Evolutionary conservation across 768 basidiomycete genomes (phyloP).

Genomic region (Wakefieldia striispora): DNA sequence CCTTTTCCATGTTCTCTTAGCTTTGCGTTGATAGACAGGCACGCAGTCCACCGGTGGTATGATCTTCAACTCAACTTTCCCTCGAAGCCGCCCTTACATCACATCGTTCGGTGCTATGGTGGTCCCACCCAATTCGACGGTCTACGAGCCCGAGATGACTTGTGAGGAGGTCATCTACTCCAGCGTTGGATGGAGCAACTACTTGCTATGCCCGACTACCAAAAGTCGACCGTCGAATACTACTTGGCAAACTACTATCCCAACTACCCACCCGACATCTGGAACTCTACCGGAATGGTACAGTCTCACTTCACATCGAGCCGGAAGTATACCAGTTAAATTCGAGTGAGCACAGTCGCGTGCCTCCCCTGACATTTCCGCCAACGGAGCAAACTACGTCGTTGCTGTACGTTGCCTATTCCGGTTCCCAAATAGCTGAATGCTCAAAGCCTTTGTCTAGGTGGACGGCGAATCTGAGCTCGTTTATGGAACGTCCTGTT

Average conservation of each 20-base stretch:
- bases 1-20: not conserved
- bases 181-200: constrained; percentile 39
- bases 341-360: constrained; percentile 30
- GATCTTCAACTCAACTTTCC: constrained; percentile 43
- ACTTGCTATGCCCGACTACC: constrained; percentile 43
- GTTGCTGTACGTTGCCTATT: constrained; percentile 11
- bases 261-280: constrained; percentile 20
- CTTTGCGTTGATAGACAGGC: constrained; percentile 19
- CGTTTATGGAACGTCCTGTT: constrained; percentile 31
- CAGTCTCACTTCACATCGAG: constrained; percentile 12
- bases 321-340: constrained; percentile 25
- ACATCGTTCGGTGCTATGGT: constrained; percentile 50
- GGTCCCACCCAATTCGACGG: constrained; percentile 34
- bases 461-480: not conserved
- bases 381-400: constrained; percentile 35
- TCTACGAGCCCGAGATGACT: constrained; percentile 27
- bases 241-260: constrained; percentile 33
- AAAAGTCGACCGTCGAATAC: constrained; percentile 30
- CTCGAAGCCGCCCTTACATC: constrained; percentile 43
- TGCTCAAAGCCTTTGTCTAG: constrained; percentile 21
- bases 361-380: constrained; percentile 37
- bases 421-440: not conserved
- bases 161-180: constrained; percentile 30
- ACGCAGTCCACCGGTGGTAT: constrained; percentile 21
- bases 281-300: constrained; percentile 29